These are phyloP conservation scores for Aspergillus homomorphus DNA, from an alignment of 495 filamentous ascomycete species.

Conservation along the genomic window DNA sequence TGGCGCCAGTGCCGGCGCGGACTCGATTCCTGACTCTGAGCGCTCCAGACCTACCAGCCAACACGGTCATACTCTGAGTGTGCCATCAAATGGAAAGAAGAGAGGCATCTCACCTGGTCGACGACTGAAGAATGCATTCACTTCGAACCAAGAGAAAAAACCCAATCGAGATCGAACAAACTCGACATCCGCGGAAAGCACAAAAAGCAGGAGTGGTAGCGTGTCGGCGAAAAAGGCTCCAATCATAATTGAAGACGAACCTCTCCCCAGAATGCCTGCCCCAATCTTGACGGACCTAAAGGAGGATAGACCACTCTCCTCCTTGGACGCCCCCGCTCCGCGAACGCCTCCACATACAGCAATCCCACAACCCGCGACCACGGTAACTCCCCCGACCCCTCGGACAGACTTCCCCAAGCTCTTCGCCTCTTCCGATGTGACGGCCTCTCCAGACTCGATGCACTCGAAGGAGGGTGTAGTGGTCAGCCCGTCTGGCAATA, in stretches of 20 bases:
- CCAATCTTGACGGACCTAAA: constrained; percentile 39
- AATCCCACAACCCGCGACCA: constrained; percentile 45
- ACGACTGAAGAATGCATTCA: constrained; percentile 47
- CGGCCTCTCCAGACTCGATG: constrained; percentile 38
- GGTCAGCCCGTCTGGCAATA: constrained; percentile 60
- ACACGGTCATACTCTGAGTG: constrained; percentile 29
- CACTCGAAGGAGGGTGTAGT: constrained; percentile 31
- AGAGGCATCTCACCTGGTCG: constrained; percentile 43
- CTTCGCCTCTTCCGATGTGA: constrained; percentile 26
- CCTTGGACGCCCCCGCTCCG: constrained; percentile 26
- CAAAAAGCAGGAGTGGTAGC: constrained; percentile 40
- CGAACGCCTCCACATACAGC: constrained; percentile 46
- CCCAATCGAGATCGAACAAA: constrained; percentile 41
- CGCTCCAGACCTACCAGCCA: constrained; percentile 21
- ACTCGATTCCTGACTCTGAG: constrained; percentile 25
- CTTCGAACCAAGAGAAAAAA: constrained; percentile 34
- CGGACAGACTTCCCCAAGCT: constrained; percentile 20
- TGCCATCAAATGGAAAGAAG: constrained; percentile 35
- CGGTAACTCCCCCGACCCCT: constrained; percentile 56
- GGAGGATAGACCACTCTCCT: constrained; percentile 24
- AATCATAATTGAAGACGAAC: constrained; percentile 21
- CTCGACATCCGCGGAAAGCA: constrained; percentile 33
- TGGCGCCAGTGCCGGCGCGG: constrained; percentile 26
- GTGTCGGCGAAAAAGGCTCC: constrained; percentile 37
- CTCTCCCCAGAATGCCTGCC: constrained; percentile 29